Percentiles rank a stretch among this genome's conserved stretches.
These are phyloP conservation scores for Volutella citrinella DNA, from an alignment of 2,329 filamentous ascomycete genomes.

Conservation along the genomic window DNA sequence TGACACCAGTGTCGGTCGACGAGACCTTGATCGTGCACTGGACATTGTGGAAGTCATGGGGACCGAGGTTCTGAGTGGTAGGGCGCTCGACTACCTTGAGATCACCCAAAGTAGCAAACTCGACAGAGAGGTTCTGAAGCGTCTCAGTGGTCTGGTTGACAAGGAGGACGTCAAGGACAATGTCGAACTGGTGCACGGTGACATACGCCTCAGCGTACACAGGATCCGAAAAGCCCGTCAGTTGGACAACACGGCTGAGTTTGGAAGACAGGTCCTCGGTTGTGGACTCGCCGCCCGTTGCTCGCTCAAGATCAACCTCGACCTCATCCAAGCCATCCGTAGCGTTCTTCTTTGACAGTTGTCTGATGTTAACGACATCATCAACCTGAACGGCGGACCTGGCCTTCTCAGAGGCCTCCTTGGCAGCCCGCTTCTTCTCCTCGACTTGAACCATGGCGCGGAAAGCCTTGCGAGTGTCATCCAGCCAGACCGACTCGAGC, in stretches of 20 bases:
- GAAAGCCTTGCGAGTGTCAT: slow-evolving; percentile 95
- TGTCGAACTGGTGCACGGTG: slow-evolving; percentile 98
- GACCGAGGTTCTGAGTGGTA: slow-evolving; percentile 91
- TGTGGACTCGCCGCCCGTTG: slow-evolving; percentile 82
- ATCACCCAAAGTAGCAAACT: slow-evolving; percentile 97
- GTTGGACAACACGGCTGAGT: slow-evolving; percentile 90
- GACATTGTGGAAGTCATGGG: slow-evolving; percentile 96
- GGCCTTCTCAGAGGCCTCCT: slow-evolving; percentile 87
- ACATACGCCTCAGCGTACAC: slow-evolving; percentile 99
- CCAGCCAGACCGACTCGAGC: slow-evolving; percentile 86
- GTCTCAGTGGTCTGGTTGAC: slow-evolving; percentile 98
- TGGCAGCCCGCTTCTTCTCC: slow-evolving; percentile 95
- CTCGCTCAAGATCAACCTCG: slow-evolving; percentile 86
- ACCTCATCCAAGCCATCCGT: slow-evolving; percentile 80
- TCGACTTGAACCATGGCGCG: slow-evolving; percentile 95
- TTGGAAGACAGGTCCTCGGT: slow-evolving; percentile 90
- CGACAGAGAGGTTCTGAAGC: slow-evolving; percentile 92
- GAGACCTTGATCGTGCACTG: slow-evolving; percentile 99
- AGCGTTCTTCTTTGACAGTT: slow-evolving; percentile 87
- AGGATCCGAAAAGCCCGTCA: slow-evolving; percentile 96
- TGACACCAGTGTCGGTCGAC: slow-evolving; percentile 95
- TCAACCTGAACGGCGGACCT: slow-evolving; percentile 95
- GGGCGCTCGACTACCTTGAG: slow-evolving; percentile 97
- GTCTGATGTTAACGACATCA: slow-evolving; percentile 88
- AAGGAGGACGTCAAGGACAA: slow-evolving; percentile 90